Evolutionary conservation across 805 yeast species (phyloP).

Genomic region (Saturnispora gosingensis): DNA sequence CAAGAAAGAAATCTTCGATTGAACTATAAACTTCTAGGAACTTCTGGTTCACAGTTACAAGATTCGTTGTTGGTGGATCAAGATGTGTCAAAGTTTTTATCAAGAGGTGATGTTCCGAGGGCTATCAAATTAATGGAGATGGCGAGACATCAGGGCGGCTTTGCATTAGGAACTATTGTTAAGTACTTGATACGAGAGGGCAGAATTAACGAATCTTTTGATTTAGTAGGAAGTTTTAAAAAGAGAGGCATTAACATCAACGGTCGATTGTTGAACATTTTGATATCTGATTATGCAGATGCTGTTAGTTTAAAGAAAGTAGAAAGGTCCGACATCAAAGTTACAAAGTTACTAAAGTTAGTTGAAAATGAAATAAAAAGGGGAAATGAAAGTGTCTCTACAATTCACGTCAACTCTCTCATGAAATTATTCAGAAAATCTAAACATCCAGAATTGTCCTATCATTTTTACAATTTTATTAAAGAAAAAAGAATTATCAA

Average conservation of each 20-base stretch:
- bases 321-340: conserved; percentile 22
- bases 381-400: conserved; percentile 24
- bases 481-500: conserved; percentile 15
- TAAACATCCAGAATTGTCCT: conserved; percentile 29
- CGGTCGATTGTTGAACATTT: conserved; percentile 37
- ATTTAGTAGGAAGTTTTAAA: conserved; percentile 43
- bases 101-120: conserved; percentile 39
- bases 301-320: conserved; percentile 1
- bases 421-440: conserved; percentile 36
- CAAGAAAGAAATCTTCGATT: conserved; percentile 32
- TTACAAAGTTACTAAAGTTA: conserved; percentile 27
- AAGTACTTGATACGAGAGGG: conserved; percentile 37
- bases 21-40: conserved; percentile 47
- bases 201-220: conserved; percentile 40
- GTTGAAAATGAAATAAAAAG: conserved; percentile 25
- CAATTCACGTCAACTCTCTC: conserved; percentile 38
- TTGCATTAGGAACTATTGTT: conserved; percentile 55
- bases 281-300: conserved; percentile 37
- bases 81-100: conserved; percentile 45
- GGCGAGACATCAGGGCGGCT: conserved; percentile 36
- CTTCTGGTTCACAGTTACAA: conserved; percentile 44
- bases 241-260: conserved; percentile 52
- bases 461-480: conserved; percentile 30
- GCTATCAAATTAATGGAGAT: conserved; percentile 31
- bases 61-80: conserved; percentile 49